Conservation (phyloP, 1,139 yeast species). For the Blastobotrys raffinosifermentans region DNA sequence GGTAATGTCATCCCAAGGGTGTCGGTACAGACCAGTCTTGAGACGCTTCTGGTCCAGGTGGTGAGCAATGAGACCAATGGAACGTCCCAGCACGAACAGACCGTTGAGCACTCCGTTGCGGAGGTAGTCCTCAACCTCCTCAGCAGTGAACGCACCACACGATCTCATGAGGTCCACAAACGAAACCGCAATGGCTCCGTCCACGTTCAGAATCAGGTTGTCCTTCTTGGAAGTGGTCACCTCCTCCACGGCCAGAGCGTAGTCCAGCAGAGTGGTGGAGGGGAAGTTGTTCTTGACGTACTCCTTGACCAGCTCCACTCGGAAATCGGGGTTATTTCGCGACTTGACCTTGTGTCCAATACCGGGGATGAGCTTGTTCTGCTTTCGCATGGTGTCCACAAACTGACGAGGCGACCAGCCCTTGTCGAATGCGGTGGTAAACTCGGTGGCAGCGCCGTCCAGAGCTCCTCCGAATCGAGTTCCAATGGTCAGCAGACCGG, state of each 20-base stretch:
- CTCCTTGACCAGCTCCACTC: slow-evolving; percentile 44
- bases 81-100: slow-evolving; percentile 41
- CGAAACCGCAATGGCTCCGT: slow-evolving; percentile 43
- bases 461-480: slow-evolving; percentile 45
- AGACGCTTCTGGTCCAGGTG: slow-evolving; percentile 44
- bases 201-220: slow-evolving; percentile 42
- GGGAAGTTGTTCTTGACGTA: slow-evolving; percentile 43
- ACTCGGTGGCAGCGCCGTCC: slow-evolving; percentile 44
- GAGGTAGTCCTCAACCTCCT: slow-evolving; percentile 42
- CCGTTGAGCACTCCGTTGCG: slow-evolving; percentile 44
- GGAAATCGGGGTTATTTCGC: slow-evolving; percentile 44
- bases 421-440: slow-evolving; percentile 40
- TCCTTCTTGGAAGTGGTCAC: slow-evolving; percentile 46
- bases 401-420: slow-evolving; percentile 43
- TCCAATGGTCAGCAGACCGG: slow-evolving; percentile 42
- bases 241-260: slow-evolving; percentile 45
- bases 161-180: slow-evolving; percentile 41
- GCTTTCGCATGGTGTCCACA: slow-evolving; percentile 43
- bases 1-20: slow-evolving; percentile 45
- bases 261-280: slow-evolving; percentile 38
- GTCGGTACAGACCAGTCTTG: slow-evolving; percentile 43
- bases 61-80: slow-evolving; percentile 44
- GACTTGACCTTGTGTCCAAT: slow-evolving; percentile 45
- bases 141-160: slow-evolving; percentile 41
- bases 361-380: slow-evolving; percentile 44